phyloP scores from a whole-genome alignment of 208 protist species.

The Entamoeba invadens region DNA sequence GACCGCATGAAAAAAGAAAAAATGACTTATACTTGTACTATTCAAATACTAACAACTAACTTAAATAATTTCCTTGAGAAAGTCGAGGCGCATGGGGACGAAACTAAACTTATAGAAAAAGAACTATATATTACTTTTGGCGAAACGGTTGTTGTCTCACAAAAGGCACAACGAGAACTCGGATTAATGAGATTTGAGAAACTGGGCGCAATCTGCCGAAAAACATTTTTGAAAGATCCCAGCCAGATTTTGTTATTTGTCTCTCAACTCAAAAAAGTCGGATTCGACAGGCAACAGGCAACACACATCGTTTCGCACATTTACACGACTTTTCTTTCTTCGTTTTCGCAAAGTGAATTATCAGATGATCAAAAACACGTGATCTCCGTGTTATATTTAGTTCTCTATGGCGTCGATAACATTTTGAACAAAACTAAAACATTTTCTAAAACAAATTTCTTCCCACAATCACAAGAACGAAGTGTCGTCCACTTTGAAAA shows the following conservation, averaged over 20 bases:
- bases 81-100: neutral
- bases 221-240: neutral
- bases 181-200: neutral
- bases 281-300: neutral
- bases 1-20: neutral
- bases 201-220: neutral
- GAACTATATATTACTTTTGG: neutral
- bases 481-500: neutral
- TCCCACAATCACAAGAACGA: too few species aligned
- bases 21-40: neutral
- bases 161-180: neutral
- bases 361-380: neutral
- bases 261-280: neutral
- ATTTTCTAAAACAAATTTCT: neutral
- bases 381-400: neutral
- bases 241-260: neutral
- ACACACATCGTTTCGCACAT: neutral
- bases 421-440: neutral
- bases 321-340: neutral
- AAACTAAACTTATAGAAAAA: neutral
- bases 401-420: neutral
- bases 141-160: neutral
- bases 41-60: neutral
- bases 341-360: neutral
- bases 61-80: neutral